Evolutionary conservation across 306 rosid species (phyloP).

Genomic region (Bauhinia variegata): DNA sequence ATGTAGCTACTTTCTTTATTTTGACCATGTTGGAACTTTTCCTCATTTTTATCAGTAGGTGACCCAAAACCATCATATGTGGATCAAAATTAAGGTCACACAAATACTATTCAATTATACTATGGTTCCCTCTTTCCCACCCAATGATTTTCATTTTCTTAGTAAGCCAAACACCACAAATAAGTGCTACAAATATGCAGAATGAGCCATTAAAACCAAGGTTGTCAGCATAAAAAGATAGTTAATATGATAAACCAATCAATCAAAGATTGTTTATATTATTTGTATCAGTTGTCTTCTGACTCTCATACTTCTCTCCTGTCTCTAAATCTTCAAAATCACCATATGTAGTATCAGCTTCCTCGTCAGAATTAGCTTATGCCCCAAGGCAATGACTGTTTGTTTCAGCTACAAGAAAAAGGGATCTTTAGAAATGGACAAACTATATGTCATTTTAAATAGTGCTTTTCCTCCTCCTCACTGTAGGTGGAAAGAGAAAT

Average conservation of each 20-base stretch:
- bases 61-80: conserved; percentile 61
- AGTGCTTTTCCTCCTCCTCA: background rate
- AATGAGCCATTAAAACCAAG: no score
- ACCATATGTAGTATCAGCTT: conserved; percentile 58
- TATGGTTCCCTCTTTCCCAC: background rate
- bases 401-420: background rate
- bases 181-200: no score
- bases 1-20: conserved; percentile 65
- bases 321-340: conserved; percentile 96
- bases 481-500: background rate
- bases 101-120: conserved; percentile 11
- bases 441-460: conserved; percentile 15
- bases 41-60: conserved; percentile 45
- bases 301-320: conserved; percentile 57
- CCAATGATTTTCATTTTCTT: conserved; percentile 11
- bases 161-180: background rate
- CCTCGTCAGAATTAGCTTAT: conserved; percentile 48
- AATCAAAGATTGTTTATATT: background rate
- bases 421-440: background rate
- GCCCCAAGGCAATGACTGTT: background rate
- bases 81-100: conserved; percentile 67
- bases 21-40: conserved; percentile 49
- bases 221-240: background rate
- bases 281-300: conserved; percentile 38
- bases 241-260: background rate